Conservation (phyloP, 179 eudicot genomes). For the Silene coronaria region DNA sequence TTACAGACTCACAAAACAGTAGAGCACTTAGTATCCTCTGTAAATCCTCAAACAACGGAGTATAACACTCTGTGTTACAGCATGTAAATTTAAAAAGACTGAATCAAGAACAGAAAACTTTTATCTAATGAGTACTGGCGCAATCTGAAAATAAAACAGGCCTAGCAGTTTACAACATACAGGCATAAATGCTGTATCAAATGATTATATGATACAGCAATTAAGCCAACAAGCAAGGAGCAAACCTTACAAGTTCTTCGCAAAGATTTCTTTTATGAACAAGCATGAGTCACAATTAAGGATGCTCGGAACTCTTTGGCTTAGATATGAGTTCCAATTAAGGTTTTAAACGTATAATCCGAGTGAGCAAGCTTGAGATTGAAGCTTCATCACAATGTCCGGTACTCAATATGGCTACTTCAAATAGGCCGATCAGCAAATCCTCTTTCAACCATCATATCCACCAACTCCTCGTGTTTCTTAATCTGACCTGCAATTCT, state of each 20-base stretch:
- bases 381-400: not conserved
- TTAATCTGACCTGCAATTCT: slow-evolving; percentile 70
- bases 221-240: not conserved
- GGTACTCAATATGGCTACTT: not conserved
- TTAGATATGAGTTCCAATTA: not conserved
- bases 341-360: not conserved
- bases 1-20: not conserved
- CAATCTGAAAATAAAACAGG: not conserved
- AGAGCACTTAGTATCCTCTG: not conserved
- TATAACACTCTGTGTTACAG: not conserved
- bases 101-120: not conserved
- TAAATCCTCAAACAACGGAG: not conserved
- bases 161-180: not conserved
- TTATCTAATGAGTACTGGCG: not conserved
- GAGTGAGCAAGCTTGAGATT: not conserved
- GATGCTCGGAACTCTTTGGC: not conserved
- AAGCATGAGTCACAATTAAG: not conserved
- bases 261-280: not conserved
- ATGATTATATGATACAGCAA: no score
- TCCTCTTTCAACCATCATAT: slow-evolving; percentile 75
- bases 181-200: not conserved
- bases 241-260: not conserved
- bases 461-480: slow-evolving; percentile 87
- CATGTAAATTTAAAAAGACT: not conserved
- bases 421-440: slow-evolving; percentile 62